A percentile compares a stretch with the other conserved stretches of the same genome.
Conservation (phyloP, 371 early-diverging fungal genomes). For the Mortierella sp. region DNA sequence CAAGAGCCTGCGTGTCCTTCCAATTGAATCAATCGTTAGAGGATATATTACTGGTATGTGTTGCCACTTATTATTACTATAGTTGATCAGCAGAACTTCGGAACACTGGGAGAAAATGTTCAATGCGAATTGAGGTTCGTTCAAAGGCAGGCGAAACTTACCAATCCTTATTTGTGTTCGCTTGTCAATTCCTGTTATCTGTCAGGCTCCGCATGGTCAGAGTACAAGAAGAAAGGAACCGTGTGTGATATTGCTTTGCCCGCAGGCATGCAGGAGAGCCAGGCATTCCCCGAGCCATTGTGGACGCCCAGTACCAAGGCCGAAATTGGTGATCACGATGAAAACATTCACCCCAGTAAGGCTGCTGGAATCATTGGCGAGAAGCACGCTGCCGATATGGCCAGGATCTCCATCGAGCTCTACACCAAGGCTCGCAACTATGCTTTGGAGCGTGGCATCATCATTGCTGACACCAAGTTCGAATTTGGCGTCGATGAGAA, state of each 20-base stretch:
- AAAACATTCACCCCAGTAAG: constrained; percentile 96
- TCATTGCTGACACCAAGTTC: constrained; percentile 99
- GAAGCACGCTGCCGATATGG: constrained; percentile 73
- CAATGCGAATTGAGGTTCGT: no score
- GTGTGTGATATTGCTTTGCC: constrained; percentile 93
- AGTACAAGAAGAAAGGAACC: constrained; percentile 92
- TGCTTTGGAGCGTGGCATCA: constrained; percentile 87
- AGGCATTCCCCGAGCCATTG: constrained; percentile 84
- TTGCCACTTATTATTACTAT: no score
- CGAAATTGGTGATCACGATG: constrained; percentile 97
- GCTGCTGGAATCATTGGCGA: constrained; percentile 89
- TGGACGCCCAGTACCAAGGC: constrained; percentile 99
- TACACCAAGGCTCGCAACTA: constrained; percentile 86
- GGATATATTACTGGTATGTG: constrained; percentile 91
- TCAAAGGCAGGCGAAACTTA: no score
- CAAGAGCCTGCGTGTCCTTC: constrained; percentile 92
- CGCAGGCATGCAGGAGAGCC: constrained; percentile 82
- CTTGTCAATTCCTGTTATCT: not conserved
- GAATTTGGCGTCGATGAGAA: constrained; percentile 95
- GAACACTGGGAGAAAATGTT: no score
- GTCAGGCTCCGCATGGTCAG: constrained; percentile 93
- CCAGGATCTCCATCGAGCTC: constrained; percentile 66
- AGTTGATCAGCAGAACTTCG: no score
- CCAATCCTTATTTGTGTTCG: not conserved
- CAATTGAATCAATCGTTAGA: constrained; percentile 97